Conservation (phyloP, 1,139 yeast species). For the Saccharomyces hybrid region DNA sequence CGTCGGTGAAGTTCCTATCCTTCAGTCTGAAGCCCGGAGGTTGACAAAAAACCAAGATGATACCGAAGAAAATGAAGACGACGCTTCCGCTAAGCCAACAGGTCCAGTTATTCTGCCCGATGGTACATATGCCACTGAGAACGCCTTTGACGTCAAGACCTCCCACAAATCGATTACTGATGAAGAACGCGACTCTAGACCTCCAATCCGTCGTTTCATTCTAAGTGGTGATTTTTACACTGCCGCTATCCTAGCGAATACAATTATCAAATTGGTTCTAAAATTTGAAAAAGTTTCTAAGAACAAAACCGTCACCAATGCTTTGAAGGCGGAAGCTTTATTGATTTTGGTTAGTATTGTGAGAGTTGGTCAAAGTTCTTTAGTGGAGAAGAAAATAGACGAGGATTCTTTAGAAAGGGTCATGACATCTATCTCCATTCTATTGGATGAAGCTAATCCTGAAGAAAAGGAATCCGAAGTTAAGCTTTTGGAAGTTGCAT, state of each 20-base stretch:
- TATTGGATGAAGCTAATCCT: conserved; percentile 56
- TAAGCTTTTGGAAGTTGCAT: conserved; percentile 55
- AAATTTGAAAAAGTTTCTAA: conserved; percentile 58
- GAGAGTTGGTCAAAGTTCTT: conserved; percentile 80
- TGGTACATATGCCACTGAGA: conserved; percentile 97
- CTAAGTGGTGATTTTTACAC: conserved; percentile 86
- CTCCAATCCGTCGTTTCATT: conserved; percentile 75
- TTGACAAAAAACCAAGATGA: conserved; percentile 28
- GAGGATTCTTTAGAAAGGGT: conserved; percentile 95
- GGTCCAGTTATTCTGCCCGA: conserved; percentile 91
- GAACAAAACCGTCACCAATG: conserved; percentile 56
- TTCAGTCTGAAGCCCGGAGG: conserved; percentile 59
- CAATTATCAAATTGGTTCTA: conserved; percentile 80
- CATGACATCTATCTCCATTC: conserved; percentile 67
- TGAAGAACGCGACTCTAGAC: conserved; percentile 36
- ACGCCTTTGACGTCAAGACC: conserved; percentile 47
- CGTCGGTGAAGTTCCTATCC: conserved; percentile 86
- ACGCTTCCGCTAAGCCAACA: conserved; percentile 33
- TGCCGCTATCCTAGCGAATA: conserved; percentile 83
- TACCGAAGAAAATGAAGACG: conserved; percentile 32
- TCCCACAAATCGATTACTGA: conserved; percentile 11
- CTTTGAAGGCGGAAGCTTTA: conserved; percentile 90
- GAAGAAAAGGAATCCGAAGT: conserved; percentile 34
- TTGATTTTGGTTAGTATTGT: conserved; percentile 85
- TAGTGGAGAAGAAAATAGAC: conserved; percentile 70